Conservation (phyloP, 1,284 basidiomycete genomes). For the Microbotryum intermedium region DNA sequence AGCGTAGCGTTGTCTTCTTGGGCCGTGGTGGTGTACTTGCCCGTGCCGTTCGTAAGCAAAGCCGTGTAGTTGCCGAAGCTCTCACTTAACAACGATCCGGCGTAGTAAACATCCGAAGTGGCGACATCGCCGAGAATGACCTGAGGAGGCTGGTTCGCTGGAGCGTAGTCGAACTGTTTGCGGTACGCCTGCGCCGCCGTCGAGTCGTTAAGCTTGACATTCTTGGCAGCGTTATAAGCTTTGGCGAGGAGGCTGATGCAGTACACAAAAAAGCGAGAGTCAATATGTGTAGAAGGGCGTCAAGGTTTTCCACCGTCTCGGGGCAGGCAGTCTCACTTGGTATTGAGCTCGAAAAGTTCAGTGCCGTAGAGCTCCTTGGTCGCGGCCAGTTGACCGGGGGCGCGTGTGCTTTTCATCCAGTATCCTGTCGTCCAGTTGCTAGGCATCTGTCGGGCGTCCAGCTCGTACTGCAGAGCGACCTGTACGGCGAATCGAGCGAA, state of each 20-base stretch:
- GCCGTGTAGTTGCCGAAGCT: slow-evolving; percentile 44
- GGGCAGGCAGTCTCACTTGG: slow-evolving; percentile 30
- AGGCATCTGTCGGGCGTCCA: slow-evolving; percentile 47
- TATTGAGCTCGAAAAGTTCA: slow-evolving; percentile 49
- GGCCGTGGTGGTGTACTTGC: slow-evolving; percentile 44
- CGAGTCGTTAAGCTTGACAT: slow-evolving; percentile 42
- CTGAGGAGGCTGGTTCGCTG: slow-evolving; percentile 39
- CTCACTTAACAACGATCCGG: slow-evolving; percentile 42
- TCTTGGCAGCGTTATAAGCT: slow-evolving; percentile 39
- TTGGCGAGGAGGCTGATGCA: slow-evolving; percentile 42
- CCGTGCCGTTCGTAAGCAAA: slow-evolving; percentile 41
- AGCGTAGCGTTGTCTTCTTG: slow-evolving; percentile 48
- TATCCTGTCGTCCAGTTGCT: slow-evolving; percentile 45
- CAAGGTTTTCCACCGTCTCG: not conserved
- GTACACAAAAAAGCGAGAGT: slow-evolving; percentile 43
- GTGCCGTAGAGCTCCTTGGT: slow-evolving; percentile 44
- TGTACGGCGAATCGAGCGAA: slow-evolving; percentile 45
- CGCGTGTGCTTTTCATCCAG: slow-evolving; percentile 21
- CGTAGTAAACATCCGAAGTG: slow-evolving; percentile 43
- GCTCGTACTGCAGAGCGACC: slow-evolving; percentile 38
- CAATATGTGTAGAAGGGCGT: not conserved
- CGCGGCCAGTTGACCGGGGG: slow-evolving; percentile 20
- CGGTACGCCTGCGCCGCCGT: slow-evolving; percentile 39
- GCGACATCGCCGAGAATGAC: slow-evolving; percentile 33
- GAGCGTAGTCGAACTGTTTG: slow-evolving; percentile 38